Evolutionary conservation across 495 filamentous ascomycete species (phyloP).

Genomic region (Cercophora sp.): DNA sequence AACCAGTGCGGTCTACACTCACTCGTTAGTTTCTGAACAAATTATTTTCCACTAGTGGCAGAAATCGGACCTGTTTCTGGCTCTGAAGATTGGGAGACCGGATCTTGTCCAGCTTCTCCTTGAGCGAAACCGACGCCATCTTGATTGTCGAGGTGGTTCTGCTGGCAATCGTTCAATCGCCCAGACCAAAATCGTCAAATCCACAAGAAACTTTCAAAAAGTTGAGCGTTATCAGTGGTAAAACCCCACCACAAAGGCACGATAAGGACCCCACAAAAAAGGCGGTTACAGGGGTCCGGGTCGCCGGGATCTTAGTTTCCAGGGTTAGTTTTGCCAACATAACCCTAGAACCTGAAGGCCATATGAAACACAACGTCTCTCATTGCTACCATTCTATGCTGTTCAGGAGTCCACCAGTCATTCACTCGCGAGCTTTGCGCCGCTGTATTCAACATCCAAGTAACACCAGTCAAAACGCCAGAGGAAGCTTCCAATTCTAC

Average conservation of each 20-base stretch:
- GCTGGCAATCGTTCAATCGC: constrained; percentile 3
- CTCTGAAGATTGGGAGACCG: constrained; percentile 94
- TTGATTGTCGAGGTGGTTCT: constrained; percentile 21
- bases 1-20: constrained; percentile 72
- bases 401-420: no score
- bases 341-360: no score
- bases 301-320: background rate
- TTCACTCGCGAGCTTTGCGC: no score
- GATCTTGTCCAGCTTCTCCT: constrained; percentile 92
- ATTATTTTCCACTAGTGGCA: constrained; percentile 23
- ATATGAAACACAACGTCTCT: no score
- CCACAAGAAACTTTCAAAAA: constrained; percentile 24
- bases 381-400: no score
- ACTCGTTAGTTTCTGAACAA: background rate
- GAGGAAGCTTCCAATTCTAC: no score
- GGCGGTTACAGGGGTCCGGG: background rate
- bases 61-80: constrained; percentile 92
- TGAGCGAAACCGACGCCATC: constrained; percentile 61
- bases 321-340: no score
- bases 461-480: no score
- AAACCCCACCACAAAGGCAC: constrained; percentile 15
- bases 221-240: constrained; percentile 25
- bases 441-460: no score
- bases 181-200: no score
- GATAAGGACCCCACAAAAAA: constrained; percentile 22